Evolutionary conservation across 2,329 filamentous ascomycete species (phyloP), one percentile per base, ranked within the genome.

Genomic region (Ophiostoma populinum): DNA sequence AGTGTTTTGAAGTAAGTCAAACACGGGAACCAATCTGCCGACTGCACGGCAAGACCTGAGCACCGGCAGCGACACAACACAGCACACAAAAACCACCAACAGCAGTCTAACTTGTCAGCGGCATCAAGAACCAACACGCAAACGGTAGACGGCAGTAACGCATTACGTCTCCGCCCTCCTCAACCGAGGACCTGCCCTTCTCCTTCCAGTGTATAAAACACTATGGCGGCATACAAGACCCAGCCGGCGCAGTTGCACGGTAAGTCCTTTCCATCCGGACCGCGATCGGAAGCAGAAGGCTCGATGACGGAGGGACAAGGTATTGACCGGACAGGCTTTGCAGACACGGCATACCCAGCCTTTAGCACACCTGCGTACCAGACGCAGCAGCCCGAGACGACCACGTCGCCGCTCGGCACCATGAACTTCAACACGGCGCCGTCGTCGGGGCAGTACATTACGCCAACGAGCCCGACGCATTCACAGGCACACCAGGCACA

Each of bases 141-240:
- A 9, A 28, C 7, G 4, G 7, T 10, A 15, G 26, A 7, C 13
- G n/a, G 26, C 26, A 4, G 17, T n/a, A 16, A 15, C 26, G 12
- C 4, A 8, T 25, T n/a, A 25, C 24, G n/a, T 25, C n/a, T n/a
- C n/a, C n/a, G n/a, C n/a, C n/a, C n/a, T n/a, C n/a, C n/a, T n/a
- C n/a, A n/a, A n/a, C n/a, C n/a, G n/a, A n/a, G n/a, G n/a, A n/a
- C 26, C 29, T 28, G 15, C 34, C 21, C 20, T 22, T 15, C 25
- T 24, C 7, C 17, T n/a, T n/a, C n/a, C n/a, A n/a, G n/a, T n/a
- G n/a, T n/a, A n/a, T n/a, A n/a, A n/a, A n/a, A n/a, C n/a, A 17
- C 56, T 62, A 86, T 86, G 79, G 78, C 80, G 56, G 76, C 76
- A 58, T 86, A 83, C 65, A 92, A 92, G 59, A 59, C 72, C 40